These are phyloP conservation scores for Prillingera fragicola DNA, from an alignment of 1,284 basidiomycete genomes.

Conservation along the genomic window DNA sequence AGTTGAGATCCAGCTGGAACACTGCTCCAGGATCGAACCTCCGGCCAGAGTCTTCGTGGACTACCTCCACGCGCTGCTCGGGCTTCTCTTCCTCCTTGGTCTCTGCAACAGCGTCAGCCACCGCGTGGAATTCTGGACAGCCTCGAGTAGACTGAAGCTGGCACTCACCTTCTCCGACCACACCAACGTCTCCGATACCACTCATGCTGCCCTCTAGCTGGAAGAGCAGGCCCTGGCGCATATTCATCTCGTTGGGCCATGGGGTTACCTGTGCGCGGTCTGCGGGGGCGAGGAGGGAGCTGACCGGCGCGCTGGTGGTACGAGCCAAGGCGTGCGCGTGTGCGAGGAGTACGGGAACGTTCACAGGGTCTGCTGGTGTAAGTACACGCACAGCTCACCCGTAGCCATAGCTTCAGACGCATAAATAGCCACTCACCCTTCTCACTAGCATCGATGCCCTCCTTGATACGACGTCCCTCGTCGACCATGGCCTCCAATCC, in stretches of 20 bases:
- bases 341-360: slow-evolving; percentile 25
- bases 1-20: slow-evolving; percentile 39
- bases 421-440: slow-evolving; percentile 24
- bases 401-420: background rate
- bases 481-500: slow-evolving; percentile 34
- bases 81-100: slow-evolving; percentile 2
- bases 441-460: slow-evolving; percentile 28
- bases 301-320: slow-evolving; percentile 37
- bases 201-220: slow-evolving; percentile 41
- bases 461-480: slow-evolving; percentile 18
- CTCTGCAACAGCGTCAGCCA: slow-evolving; percentile 4
- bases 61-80: slow-evolving; percentile 10
- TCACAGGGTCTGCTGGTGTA: slow-evolving; percentile 25
- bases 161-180: slow-evolving; percentile 31
- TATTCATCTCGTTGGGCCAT: slow-evolving; percentile 40
- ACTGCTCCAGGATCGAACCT: slow-evolving; percentile 37
- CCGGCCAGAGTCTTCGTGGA: slow-evolving; percentile 32
- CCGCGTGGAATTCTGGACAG: too few relatives aligned
- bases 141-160: background rate
- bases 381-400: background rate
- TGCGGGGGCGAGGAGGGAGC: slow-evolving; percentile 20
- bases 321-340: slow-evolving; percentile 34
- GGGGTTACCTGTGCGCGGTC: slow-evolving; percentile 32
- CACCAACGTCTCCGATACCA: slow-evolving; percentile 32
- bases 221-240: slow-evolving; percentile 42